phyloP scores from a whole-genome alignment of 768 basidiomycete species.

The Trametes punicea region DNA sequence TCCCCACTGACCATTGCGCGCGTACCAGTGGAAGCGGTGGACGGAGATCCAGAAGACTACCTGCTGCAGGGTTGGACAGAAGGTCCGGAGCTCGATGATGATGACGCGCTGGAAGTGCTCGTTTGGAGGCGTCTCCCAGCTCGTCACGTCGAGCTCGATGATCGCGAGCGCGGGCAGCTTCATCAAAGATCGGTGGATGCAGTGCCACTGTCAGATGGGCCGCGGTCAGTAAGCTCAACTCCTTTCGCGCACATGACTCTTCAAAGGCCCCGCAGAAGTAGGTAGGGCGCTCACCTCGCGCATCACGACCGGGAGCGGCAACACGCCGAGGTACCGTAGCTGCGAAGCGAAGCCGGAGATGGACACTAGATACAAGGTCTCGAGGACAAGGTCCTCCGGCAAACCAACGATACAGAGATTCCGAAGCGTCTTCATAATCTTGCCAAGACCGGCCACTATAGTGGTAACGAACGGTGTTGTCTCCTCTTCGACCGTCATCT shows the following conservation, averaged over 20 bases:
- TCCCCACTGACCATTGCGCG: slow-evolving; percentile 25
- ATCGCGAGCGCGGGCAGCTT: slow-evolving; percentile 32
- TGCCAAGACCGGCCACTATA: slow-evolving; percentile 34
- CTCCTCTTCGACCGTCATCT: slow-evolving; percentile 41
- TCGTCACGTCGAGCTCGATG: slow-evolving; percentile 37
- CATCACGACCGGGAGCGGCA: slow-evolving; percentile 29
- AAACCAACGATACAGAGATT: slow-evolving; percentile 36
- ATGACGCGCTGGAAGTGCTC: slow-evolving; percentile 35
- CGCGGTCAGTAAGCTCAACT: slow-evolving; percentile 23
- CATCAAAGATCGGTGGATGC: slow-evolving; percentile 34
- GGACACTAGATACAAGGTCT: slow-evolving; percentile 33
- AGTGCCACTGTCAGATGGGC: slow-evolving; percentile 28
- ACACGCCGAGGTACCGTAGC: slow-evolving; percentile 38
- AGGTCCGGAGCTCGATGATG: slow-evolving; percentile 38
- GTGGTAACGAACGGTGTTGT: slow-evolving; percentile 27
- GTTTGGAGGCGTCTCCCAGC: slow-evolving; percentile 34
- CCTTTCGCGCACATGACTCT: neutral
- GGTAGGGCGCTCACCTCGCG: slow-evolving; percentile 31
- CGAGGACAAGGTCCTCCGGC: slow-evolving; percentile 31
- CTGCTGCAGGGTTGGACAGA: slow-evolving; percentile 33
- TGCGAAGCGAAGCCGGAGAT: slow-evolving; percentile 32
- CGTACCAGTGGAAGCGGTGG: slow-evolving; percentile 26
- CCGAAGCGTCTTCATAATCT: slow-evolving; percentile 31
- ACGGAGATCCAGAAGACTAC: slow-evolving; percentile 34
- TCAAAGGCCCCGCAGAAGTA: neutral